Percentiles rank a stretch among this genome's conserved stretches.
Evolutionary conservation across 2,329 filamentous ascomycete species (phyloP).

Genomic region (Colletotrichum nymphaeae): DNA sequence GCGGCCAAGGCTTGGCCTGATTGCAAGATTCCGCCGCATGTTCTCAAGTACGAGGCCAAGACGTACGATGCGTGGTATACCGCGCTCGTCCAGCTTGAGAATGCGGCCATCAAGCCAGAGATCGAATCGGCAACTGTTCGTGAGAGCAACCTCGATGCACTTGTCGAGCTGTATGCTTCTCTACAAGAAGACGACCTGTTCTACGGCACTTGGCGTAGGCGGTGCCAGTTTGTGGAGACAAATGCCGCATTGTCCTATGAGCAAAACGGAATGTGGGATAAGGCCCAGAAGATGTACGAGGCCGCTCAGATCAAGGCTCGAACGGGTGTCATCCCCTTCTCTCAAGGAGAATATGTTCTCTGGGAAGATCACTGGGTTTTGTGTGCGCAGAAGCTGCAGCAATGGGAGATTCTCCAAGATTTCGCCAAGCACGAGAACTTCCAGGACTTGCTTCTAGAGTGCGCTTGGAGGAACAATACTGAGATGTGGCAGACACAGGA

Average conservation of each 20-base stretch:
- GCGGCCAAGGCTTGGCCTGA: slow-evolving; percentile 85
- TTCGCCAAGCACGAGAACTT: slow-evolving; percentile 99
- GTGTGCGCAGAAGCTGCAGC: slow-evolving; percentile 97
- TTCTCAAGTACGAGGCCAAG: slow-evolving; percentile 93
- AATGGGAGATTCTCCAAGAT: slow-evolving; percentile 98
- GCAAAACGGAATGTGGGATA: slow-evolving; percentile 99
- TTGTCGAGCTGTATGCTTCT: slow-evolving; percentile 92
- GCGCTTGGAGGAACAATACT: slow-evolving; percentile 93
- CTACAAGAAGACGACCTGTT: slow-evolving; percentile 97
- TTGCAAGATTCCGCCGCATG: slow-evolving; percentile 93
- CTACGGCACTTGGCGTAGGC: slow-evolving; percentile 94
- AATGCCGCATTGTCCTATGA: slow-evolving; percentile 98
- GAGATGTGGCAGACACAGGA: slow-evolving; percentile 93
- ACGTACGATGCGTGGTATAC: slow-evolving; percentile 98
- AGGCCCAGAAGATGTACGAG: slow-evolving; percentile 97
- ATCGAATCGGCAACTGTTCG: slow-evolving; percentile 86
- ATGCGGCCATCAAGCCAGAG: slow-evolving; percentile 84
- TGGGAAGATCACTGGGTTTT: slow-evolving; percentile 99
- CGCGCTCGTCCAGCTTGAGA: slow-evolving; percentile 90
- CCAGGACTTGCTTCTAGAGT: slow-evolving; percentile 94
- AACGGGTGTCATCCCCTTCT: slow-evolving; percentile 95
- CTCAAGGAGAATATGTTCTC: slow-evolving; percentile 96
- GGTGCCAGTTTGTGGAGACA: slow-evolving; percentile 96
- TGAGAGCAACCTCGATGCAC: slow-evolving; percentile 94
- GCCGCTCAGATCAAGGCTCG: slow-evolving; percentile 96